Evolutionary conservation across 768 basidiomycete species (phyloP).

Genomic region (Tephrocybe sp.): DNA sequence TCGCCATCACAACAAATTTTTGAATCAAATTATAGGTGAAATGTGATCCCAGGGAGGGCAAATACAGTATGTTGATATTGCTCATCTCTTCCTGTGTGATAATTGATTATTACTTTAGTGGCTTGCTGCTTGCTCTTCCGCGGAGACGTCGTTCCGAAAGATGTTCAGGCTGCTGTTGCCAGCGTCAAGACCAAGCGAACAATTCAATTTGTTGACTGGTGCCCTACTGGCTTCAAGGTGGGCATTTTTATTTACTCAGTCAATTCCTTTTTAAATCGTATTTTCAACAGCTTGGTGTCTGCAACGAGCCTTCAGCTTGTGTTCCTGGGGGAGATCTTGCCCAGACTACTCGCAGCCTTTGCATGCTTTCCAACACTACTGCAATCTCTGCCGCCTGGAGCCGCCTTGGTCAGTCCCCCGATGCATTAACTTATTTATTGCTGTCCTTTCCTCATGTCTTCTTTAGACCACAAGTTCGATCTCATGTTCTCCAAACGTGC

Average conservation of each 20-base stretch:
- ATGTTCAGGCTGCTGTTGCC: constrained; percentile 88
- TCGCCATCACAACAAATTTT: background rate
- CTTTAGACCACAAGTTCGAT: constrained; percentile 92
- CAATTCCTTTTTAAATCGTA: constrained; percentile 13
- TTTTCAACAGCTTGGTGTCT: constrained; percentile 78
- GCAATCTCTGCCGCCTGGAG: constrained; percentile 95
- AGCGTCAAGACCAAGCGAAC: constrained; percentile 97
- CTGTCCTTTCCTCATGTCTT: constrained; percentile 10
- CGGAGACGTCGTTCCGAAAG: constrained; percentile 96
- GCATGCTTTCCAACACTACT: constrained; percentile 97
- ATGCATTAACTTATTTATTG: background rate
- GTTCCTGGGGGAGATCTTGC: constrained; percentile 96
- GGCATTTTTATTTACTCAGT: constrained; percentile 4
- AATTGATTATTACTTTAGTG: constrained; percentile 45
- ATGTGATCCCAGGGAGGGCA: constrained; percentile 96
- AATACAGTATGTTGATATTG: constrained; percentile 76
- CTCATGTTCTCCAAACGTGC: constrained; percentile 96
- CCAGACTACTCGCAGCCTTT: constrained; percentile 89
- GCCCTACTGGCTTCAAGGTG: constrained; percentile 94
- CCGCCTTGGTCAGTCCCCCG: constrained; percentile 55
- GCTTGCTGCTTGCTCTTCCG: constrained; percentile 92
- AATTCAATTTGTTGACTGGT: constrained; percentile 98
- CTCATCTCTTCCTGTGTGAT: background rate
- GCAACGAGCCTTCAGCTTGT: constrained; percentile 90
- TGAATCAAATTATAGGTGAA: constrained; percentile 33